Evolutionary conservation across 2,329 filamentous ascomycete species (phyloP).

Genomic region (Colletotrichum higginsianum): DNA sequence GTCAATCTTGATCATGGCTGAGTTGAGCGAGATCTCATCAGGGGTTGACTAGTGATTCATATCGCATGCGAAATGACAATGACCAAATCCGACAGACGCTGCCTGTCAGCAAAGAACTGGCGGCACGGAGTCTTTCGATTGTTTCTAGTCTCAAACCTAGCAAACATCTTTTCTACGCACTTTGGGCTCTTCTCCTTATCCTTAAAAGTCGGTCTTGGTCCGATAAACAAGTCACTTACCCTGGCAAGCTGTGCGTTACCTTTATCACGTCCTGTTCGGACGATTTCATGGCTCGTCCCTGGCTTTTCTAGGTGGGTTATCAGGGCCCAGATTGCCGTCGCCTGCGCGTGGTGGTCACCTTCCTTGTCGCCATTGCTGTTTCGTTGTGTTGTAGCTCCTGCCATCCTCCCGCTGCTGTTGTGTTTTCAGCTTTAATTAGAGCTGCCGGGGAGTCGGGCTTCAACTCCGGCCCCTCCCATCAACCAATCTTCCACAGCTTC

Average conservation of each 20-base stretch:
- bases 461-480: constrained; percentile 27
- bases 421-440: constrained; percentile 16
- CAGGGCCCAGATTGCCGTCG: not conserved
- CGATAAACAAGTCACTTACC: too few relatives aligned
- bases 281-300: not conserved
- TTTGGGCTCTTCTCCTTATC: not conserved
- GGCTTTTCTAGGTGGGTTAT: not conserved
- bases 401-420: not conserved
- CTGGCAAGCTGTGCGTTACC: too few relatives aligned
- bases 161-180: not conserved
- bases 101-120: not conserved
- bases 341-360: not conserved
- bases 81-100: not conserved
- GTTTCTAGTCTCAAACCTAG: not conserved
- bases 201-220: too few relatives aligned
- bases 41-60: not conserved
- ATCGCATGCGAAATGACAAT: not conserved
- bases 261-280: not conserved
- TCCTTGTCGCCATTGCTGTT: not conserved
- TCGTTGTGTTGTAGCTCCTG: not conserved
- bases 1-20: not conserved
- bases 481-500: constrained; percentile 28
- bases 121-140: not conserved
- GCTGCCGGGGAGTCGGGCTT: constrained; percentile 34
- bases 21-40: not conserved